Conservation (phyloP, 352 stramenopile genomes). For the Phytophthora pisi region DNA sequence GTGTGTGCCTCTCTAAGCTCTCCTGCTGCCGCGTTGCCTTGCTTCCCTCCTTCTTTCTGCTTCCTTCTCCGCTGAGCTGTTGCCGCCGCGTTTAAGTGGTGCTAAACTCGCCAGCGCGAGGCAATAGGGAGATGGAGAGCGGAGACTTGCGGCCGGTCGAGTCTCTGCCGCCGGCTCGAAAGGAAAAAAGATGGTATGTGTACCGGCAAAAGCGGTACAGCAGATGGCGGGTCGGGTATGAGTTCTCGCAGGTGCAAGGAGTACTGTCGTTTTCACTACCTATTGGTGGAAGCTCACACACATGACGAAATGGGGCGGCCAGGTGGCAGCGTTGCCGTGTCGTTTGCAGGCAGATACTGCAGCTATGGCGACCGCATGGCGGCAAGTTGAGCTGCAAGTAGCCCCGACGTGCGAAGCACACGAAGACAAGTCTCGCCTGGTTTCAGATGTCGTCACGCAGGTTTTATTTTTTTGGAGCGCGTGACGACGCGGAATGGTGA, state of each 20-base stretch:
- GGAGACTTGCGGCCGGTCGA: conserved; percentile 10
- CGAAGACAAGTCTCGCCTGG: neutral
- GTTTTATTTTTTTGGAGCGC: neutral
- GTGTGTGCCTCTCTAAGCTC: neutral
- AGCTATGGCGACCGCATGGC: neutral
- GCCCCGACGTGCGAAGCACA: neutral
- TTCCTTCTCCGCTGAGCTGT: conserved; percentile 1
- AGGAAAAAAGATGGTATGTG: conserved; percentile 20
- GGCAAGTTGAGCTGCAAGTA: neutral
- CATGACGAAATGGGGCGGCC: neutral
- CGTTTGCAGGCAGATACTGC: neutral
- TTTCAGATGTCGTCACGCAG: conserved; percentile 3
- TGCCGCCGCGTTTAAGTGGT: conserved; percentile 6
- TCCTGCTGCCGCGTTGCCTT: neutral
- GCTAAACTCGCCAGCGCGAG: neutral
- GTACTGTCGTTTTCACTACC: neutral
- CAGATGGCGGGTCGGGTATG: neutral
- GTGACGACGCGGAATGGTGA: neutral
- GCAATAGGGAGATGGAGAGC: conserved; percentile 23
- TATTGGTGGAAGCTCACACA: neutral
- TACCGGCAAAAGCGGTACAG: conserved; percentile 2
- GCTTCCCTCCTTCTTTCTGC: neutral
- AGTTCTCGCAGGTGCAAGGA: neutral
- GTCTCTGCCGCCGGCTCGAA: conserved; percentile 32
- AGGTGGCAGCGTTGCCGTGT: neutral